Percentiles rank a stretch among this genome's conserved stretches.
Evolutionary conservation across 2,329 filamentous ascomycete genomes (phyloP).

Genomic region (Ceratocystis diversiconidia): DNA sequence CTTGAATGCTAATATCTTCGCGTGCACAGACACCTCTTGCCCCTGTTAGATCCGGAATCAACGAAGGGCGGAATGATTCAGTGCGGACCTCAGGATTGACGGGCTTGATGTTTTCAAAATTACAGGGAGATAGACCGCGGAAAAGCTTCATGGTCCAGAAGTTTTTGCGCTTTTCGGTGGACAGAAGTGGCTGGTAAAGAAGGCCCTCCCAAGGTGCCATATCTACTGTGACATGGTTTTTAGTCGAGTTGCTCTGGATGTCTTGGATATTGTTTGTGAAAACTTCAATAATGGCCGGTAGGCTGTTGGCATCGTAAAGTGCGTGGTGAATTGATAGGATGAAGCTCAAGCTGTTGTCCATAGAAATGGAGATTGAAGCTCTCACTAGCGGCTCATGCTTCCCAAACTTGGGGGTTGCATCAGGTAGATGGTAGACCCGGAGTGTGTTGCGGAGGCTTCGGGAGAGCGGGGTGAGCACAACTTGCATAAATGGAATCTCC

Average conservation of each 20-base stretch:
- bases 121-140: not conserved
- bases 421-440: not conserved
- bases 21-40: slow-evolving; percentile 27
- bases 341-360: slow-evolving; percentile 24
- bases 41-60: slow-evolving; percentile 29
- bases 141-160: slow-evolving; percentile 34
- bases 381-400: slow-evolving; percentile 9
- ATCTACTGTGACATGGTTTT: slow-evolving; percentile 3
- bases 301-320: slow-evolving; percentile 73
- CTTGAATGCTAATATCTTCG: slow-evolving; percentile 51
- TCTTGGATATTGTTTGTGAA: slow-evolving; percentile 21
- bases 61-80: slow-evolving; percentile 16
- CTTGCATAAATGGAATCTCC: slow-evolving; percentile 46
- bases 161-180: slow-evolving; percentile 19
- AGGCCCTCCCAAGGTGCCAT: slow-evolving; percentile 23
- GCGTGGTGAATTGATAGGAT: slow-evolving; percentile 65
- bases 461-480: slow-evolving; percentile 33
- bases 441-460: not conserved
- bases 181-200: slow-evolving; percentile 11
- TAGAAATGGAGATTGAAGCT: slow-evolving; percentile 13
- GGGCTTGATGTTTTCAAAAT: slow-evolving; percentile 22
- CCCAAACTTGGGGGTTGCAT: not conserved
- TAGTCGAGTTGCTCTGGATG: not conserved
- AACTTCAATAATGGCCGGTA: slow-evolving; percentile 45
- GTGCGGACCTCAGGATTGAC: slow-evolving; percentile 31